phyloP scores from a whole-genome alignment of 345 rosid species.

The Carallia pectinifolia region DNA sequence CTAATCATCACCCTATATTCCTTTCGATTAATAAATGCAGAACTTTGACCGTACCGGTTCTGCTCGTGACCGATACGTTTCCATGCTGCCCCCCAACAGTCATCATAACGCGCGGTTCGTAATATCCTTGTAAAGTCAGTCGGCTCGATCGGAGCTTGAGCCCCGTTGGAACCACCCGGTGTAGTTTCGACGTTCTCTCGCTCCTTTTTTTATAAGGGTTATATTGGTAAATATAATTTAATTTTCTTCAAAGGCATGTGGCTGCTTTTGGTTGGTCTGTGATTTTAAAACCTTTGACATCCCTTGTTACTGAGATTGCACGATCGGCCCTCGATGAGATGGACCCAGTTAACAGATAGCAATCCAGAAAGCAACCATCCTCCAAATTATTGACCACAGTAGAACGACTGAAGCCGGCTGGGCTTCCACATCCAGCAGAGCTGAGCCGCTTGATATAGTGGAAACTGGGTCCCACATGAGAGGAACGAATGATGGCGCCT shows the following conservation, averaged over 20 bases:
- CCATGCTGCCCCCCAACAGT: conserved; percentile 23
- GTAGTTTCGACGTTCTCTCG: conserved; percentile 19
- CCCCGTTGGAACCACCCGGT: conserved; percentile 27
- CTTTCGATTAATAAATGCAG: background rate
- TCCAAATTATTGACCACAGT: conserved; percentile 14
- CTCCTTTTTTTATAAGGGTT: background rate
- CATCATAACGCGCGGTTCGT: conserved; percentile 25
- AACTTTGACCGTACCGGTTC: conserved; percentile 12
- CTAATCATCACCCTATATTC: conserved; percentile 6
- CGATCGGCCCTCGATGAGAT: background rate
- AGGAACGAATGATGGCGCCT: conserved; percentile 8
- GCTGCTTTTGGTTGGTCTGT: conserved; percentile 17
- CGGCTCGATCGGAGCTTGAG: conserved; percentile 27
- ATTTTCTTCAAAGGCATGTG: conserved; percentile 8
- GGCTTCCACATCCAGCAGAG: background rate
- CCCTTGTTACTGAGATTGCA: too few species aligned
- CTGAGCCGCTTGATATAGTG: conserved; percentile 15
- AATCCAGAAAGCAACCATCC: conserved; percentile 23
- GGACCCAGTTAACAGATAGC: background rate
- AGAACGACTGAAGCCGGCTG: conserved; percentile 19
- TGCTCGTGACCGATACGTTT: conserved; percentile 48
- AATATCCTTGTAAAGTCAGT: background rate
- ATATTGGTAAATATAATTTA: too few species aligned
- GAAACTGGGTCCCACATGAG: conserved; percentile 28
- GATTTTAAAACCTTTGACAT: background rate